Evolutionary conservation across 768 basidiomycete genomes (phyloP).

Genomic region (Solioccasus polychromus): DNA sequence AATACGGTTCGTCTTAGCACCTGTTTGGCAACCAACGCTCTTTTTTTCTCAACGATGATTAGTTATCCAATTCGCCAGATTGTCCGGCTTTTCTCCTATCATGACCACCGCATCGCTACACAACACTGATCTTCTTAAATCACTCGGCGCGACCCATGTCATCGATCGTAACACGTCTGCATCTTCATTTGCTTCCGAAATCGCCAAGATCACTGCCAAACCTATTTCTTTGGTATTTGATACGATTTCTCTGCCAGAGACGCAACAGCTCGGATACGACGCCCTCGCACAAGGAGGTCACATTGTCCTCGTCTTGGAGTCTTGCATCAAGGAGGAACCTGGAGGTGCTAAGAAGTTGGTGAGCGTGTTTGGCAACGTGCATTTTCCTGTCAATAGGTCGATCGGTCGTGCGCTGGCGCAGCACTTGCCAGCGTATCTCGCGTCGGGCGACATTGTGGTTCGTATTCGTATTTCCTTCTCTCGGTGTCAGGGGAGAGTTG

Average conservation of each 20-base stretch:
- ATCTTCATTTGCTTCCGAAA: not conserved
- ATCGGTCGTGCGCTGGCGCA: no score
- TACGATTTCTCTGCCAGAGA: slow-evolving; percentile 28
- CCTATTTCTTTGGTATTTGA: slow-evolving; percentile 20
- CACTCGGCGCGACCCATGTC: slow-evolving; percentile 34
- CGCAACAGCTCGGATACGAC: slow-evolving; percentile 30
- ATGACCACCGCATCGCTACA: slow-evolving; percentile 35
- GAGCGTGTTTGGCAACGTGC: no score
- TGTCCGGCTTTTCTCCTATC: slow-evolving; percentile 32
- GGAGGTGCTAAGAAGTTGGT: no score
- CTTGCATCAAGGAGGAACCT: no score
- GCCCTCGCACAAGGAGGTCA: slow-evolving; percentile 29
- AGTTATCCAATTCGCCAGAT: slow-evolving; percentile 31
- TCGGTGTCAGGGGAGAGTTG: no score
- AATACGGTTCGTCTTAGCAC: slow-evolving; percentile 26
- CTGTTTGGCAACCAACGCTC: no score
- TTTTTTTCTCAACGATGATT: not conserved
- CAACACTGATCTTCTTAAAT: slow-evolving; percentile 26
- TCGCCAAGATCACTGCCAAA: not conserved
- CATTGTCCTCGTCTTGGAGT: slow-evolving; percentile 2
- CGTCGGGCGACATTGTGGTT: not conserved
- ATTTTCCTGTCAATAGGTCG: no score
- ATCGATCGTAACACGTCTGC: slow-evolving; percentile 26
- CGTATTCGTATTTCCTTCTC: no score
- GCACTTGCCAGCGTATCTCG: no score